Conservation (phyloP, 148 eudicot genomes). For the Camellia lanceoleosa region DNA sequence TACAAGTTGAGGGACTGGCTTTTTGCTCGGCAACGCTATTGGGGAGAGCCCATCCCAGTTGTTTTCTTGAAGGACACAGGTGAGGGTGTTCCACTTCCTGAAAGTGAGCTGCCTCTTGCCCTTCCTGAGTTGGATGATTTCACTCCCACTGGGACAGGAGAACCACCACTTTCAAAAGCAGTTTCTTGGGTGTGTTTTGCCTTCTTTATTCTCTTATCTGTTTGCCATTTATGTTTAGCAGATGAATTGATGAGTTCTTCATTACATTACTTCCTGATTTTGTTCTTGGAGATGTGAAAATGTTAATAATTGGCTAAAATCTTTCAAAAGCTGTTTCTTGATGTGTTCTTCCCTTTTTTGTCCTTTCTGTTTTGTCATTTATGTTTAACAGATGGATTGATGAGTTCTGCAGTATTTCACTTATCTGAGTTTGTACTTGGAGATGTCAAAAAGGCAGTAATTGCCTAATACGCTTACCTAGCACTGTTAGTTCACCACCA, state of each 20-base stretch:
- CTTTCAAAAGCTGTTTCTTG: no score
- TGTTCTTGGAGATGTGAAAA: no score
- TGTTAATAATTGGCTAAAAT: no score
- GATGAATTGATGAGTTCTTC: not conserved
- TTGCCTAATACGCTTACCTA: not conserved
- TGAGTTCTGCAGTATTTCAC: not conserved
- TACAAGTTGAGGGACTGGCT: slow-evolving; percentile 97
- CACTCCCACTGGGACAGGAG: slow-evolving; percentile 98
- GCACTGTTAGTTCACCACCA: not conserved
- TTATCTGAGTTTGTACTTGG: not conserved
- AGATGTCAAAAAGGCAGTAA: not conserved
- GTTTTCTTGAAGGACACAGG: slow-evolving; percentile 59
- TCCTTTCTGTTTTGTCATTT: no score
- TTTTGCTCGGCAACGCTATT: slow-evolving; percentile 95
- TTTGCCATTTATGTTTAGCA: not conserved
- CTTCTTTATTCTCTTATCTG: not conserved
- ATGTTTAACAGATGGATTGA: not conserved
- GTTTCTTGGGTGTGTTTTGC: slow-evolving; percentile 67
- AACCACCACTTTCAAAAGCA: slow-evolving; percentile 93
- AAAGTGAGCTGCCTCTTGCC: slow-evolving; percentile 78
- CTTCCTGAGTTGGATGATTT: slow-evolving; percentile 99
- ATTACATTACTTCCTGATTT: no score
- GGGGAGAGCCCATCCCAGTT: slow-evolving; percentile 99
- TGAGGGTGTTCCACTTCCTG: slow-evolving; percentile 73
- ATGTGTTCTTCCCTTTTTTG: no score